Conservation (phyloP, 2,329 filamentous ascomycete genomes). For the Fusarium sp. region DNA sequence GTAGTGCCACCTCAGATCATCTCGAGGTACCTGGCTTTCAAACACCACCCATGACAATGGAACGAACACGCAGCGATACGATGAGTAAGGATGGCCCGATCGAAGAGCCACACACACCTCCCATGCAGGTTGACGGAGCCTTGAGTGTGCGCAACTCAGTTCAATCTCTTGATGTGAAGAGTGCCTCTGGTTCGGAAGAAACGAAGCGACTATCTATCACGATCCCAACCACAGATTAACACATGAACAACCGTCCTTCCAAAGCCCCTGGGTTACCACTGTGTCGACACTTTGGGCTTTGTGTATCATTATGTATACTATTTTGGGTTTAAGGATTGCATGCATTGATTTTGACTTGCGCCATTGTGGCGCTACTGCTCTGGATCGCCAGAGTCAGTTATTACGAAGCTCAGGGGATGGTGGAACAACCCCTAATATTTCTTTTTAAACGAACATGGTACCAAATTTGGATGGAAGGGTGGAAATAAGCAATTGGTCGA, state of each 20-base stretch:
- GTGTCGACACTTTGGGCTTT: slow-evolving; percentile 11
- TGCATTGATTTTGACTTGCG: slow-evolving; percentile 26
- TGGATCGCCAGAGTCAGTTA: slow-evolving; percentile 6
- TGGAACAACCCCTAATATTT: slow-evolving; percentile 9
- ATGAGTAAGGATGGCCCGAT: slow-evolving; percentile 26
- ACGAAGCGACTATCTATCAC: slow-evolving; percentile 50
- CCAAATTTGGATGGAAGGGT: slow-evolving; percentile 21
- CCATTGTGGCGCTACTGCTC: slow-evolving; percentile 7
- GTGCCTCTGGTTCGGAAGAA: slow-evolving; percentile 41
- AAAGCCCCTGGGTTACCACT: slow-evolving; percentile 2
- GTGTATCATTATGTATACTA: slow-evolving; percentile 46
- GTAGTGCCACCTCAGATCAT: slow-evolving; percentile 30
- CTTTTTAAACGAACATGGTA: slow-evolving; percentile 29
- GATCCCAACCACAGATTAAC: slow-evolving; percentile 42
- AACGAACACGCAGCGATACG: slow-evolving; percentile 34
- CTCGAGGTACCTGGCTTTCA: slow-evolving; percentile 43
- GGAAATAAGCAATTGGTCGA: slow-evolving; percentile 19
- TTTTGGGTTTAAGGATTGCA: slow-evolving; percentile 34
- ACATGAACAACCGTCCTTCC: slow-evolving; percentile 13
- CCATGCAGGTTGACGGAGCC: slow-evolving; percentile 48
- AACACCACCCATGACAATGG: slow-evolving; percentile 43
- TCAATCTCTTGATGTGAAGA: slow-evolving; percentile 49
- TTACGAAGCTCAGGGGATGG: slow-evolving; percentile 15
- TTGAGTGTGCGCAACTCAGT: slow-evolving; percentile 46
- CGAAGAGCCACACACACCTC: slow-evolving; percentile 51